Evolutionary conservation across 441 rosid genomes (phyloP), one percentile per base, ranked within the genome.

Genomic region (Metrosideros polymorpha): DNA sequence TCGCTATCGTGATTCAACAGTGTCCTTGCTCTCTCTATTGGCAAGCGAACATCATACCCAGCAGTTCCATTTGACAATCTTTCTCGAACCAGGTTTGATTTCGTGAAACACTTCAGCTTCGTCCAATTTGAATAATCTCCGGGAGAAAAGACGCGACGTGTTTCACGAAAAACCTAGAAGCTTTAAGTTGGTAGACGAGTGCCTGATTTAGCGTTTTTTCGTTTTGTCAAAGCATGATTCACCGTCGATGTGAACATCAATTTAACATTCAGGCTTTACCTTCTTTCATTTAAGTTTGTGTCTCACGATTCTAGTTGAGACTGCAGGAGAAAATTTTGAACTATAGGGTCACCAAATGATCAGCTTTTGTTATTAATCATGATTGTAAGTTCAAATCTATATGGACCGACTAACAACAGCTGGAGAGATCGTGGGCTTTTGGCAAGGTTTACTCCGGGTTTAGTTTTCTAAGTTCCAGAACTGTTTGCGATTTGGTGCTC

Each of bases 61-160:
- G 27, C 14, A 9, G 7, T 9, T 35, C 27, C 76, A 3, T 19
- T 6, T 12, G 24, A 9, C n/a, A 9, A 66, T 35, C 77, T 35
- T 59, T 39, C 77, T 39, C 43, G 25, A 19, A 9, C 45, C 27
- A 66, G 35, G 47, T 66, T 2, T 22, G 19, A 22, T 66, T 66
- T 66, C 27, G 12, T 5, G 27, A 35, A 66, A 42, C 79, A 10
- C 2, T 2, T 6, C 7, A 15, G 13, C 47, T 66, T 10, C 10
- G 47, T 66, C n/a, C 8, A 1, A 35, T 22, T 22, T 66, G 22
- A 35, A 66, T 19, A 12, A 66, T 35, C 43, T 66, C 43, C 19
- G 35, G 7, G 6, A 19, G 14, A 7, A 66, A 66, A 66, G 47
- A 66, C 2, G 1, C 2, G 1, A 0, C 7, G 0, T 1, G 0